Evolutionary conservation across 2,329 filamentous ascomycete species (phyloP), one percentile per base, ranked within the genome.

Genomic region (Penicillium nordicum): DNA sequence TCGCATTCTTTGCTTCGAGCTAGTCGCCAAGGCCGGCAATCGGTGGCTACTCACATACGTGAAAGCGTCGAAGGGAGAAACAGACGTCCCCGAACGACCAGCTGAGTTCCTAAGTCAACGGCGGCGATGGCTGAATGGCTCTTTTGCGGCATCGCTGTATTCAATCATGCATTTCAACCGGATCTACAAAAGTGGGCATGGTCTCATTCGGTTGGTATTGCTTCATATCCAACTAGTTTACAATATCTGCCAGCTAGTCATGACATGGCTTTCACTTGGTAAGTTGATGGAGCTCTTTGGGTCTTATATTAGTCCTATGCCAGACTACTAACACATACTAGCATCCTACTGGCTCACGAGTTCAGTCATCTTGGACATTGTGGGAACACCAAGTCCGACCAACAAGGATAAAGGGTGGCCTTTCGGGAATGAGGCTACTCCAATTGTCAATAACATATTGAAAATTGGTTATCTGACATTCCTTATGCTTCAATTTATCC

Each of bases 11-110:
- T 97, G 92, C 81, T 97, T 97, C 82, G 92, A 97, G 76, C 80
- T 97, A 70, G 93, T 97, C 63, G 93, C 93, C 71, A 97, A 97
- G 80, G 92, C 93, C 49, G 93, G 93, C 60, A 93, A 92, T 67
- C 97, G 97, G 76, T 97, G 93, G 93, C 93, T 97, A 82, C 77
- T 97, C 73, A 92, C 89, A 56, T 97, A 97, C 76, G 94, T 97
- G 82, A 97, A 97, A 80, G 88, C 92, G 25, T 93, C 93, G 74
- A 97, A 96, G 84, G 93, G 90, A 76, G 93, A 97, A 77, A 97
- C 93, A 12, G 93, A 97, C 79, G 93, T 97, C 62, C 93, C 93
- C 48, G 93, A 97, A 79, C 91, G 90, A 74, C 92, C 91, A 58
- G 81, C 93, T 32, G 93, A 97, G 74, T 97, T 97, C 77, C 96